Evolutionary conservation across 345 rosid species (phyloP).

Genomic region (Crucihimalaya himalaica): DNA sequence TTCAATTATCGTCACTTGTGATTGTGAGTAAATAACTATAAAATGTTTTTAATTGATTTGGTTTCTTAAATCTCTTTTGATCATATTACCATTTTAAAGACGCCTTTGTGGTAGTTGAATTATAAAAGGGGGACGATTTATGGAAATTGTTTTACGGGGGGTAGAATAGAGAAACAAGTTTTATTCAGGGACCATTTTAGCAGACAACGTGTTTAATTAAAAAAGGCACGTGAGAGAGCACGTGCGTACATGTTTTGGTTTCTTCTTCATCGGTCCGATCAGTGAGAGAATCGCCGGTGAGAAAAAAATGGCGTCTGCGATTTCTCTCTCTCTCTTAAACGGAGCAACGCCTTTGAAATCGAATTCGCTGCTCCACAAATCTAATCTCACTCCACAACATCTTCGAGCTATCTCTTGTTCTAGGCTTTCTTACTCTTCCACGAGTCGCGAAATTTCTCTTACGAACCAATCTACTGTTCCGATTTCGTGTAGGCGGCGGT

Average conservation of each 20-base stretch:
- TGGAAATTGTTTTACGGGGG: background rate
- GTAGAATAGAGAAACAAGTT: background rate
- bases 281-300: conserved; percentile 15
- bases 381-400: conserved; percentile 1
- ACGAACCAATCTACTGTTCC: conserved; percentile 9
- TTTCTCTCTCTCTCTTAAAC: conserved; percentile 17
- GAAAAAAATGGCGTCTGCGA: conserved; percentile 27
- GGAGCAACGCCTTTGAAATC: conserved; percentile 19
- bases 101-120: background rate
- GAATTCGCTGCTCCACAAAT: background rate
- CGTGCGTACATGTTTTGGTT: background rate
- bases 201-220: background rate
- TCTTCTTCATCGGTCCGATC: conserved; percentile 21
- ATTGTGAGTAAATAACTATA: background rate
- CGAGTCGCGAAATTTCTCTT: conserved; percentile 6
- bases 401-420: background rate
- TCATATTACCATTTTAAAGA: background rate
- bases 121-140: background rate
- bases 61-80: background rate
- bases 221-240: conserved; percentile 4
- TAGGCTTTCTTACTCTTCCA: background rate
- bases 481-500: background rate
- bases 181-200: conserved; percentile 3
- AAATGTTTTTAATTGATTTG: conserved; percentile 7
- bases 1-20: conserved; percentile 25